phyloP scores from a whole-genome alignment of 1,284 basidiomycete species.

The Somion occarium region DNA sequence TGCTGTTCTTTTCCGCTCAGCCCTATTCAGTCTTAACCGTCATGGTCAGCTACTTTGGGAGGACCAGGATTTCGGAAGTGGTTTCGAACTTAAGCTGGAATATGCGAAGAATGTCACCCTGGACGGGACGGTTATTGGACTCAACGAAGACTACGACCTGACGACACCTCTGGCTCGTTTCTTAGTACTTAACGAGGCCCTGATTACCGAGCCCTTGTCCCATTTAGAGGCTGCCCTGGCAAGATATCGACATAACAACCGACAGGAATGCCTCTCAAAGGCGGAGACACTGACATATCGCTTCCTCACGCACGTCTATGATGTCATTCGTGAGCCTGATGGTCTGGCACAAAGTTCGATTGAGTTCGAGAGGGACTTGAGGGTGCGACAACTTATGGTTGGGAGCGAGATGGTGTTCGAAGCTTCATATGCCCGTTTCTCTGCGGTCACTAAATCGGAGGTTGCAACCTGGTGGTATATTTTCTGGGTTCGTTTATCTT shows the following conservation, averaged over 20 bases:
- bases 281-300: conserved; percentile 54
- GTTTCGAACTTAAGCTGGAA: conserved; percentile 60
- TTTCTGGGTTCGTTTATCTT: conserved; percentile 55
- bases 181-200: conserved; percentile 52
- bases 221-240: conserved; percentile 45
- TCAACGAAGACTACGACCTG: conserved; percentile 65
- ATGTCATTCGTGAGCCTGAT: conserved; percentile 43
- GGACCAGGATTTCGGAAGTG: conserved; percentile 60
- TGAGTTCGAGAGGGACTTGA: conserved; percentile 46
- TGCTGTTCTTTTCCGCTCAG: conserved; percentile 44
- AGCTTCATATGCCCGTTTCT: conserved; percentile 55
- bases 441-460: conserved; percentile 46
- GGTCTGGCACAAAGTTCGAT: conserved; percentile 43
- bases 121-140: conserved; percentile 55
- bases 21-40: conserved; percentile 52
- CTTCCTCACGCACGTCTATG: conserved; percentile 64
- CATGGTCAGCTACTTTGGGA: conserved; percentile 54
- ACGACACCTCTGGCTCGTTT: conserved; percentile 63
- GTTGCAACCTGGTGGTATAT: conserved; percentile 80
- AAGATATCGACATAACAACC: conserved; percentile 51
- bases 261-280: conserved; percentile 53
- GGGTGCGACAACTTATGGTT: conserved; percentile 51
- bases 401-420: conserved; percentile 46
- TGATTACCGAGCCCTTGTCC: conserved; percentile 43
- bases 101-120: conserved; percentile 52